Base-by-base conservation (phyloP, 495 filamentous ascomycete species). In the Hypoxylon lenormandii region DNA sequence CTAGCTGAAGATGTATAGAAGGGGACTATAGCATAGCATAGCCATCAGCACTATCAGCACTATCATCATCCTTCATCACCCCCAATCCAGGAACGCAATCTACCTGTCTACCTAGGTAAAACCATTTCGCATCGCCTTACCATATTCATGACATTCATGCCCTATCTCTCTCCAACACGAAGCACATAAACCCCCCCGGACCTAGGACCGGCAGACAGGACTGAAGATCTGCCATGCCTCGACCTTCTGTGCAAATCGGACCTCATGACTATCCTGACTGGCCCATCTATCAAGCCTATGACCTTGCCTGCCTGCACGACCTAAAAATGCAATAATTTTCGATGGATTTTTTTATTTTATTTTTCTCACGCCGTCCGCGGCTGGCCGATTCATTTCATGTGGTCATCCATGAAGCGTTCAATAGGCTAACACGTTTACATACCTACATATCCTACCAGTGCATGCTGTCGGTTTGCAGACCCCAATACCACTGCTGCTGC, bases 341-440 rank as follows among this genome's bases (percentile, higher is more conserved):
- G n/a, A n/a, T n/a, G n/a, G n/a, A n/a, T n/a, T n/a, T n/a, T n/a
- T n/a, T n/a, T n/a, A n/a, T 40, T 57, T 15, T 55, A 48, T 61
- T 70, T 70, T 70, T 55, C 47, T 13, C 53, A 66, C 68, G 68
- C 62, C 68, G 68, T 66, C 58, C 68, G 68, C 68, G 68, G 68
- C 68, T 66, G 68, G 56, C 16, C 52, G 52, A 60, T 66, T 54
- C 47, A 54, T 46, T 66, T 54, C 47, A 54, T 46, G 16, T 65
- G 66, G 51, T 64, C 49, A 70, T 66, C 57, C 37, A 51, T 65
- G 42, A 18, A 18, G 50, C 55, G 38, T 57, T 57, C 56, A 58
- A 56, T 51, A 22, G 51, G 30, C 30, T 51, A n/a, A n/a, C n/a
- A n/a, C n/a, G n/a, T n/a, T n/a, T n/a, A n/a, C n/a, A n/a, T n/a